Evolutionary conservation across 169 alveolate species (phyloP).

Genomic region (Cryptosporidium xiaoi): DNA sequence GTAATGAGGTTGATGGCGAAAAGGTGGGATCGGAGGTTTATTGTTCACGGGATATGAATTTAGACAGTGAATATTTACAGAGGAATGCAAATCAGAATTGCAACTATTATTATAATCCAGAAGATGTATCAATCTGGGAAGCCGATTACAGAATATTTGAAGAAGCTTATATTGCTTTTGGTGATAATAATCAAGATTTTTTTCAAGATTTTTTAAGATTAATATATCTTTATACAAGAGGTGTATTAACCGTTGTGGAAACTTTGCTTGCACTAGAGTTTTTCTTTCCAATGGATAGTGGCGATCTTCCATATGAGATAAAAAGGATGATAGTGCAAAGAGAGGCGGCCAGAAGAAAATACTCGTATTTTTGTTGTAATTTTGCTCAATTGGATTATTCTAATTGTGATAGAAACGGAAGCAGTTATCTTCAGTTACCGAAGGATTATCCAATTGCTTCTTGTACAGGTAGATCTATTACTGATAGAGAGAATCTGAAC

Average conservation of each 20-base stretch:
- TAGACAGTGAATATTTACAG: constrained; percentile 35
- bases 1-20: background rate
- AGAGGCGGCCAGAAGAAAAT: constrained; percentile 70
- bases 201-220: constrained; percentile 55
- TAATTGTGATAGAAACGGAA: constrained; percentile 58
- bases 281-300: constrained; percentile 75
- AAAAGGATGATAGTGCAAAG: constrained; percentile 71
- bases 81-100: constrained; percentile 6
- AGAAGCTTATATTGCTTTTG: constrained; percentile 66
- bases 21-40: constrained; percentile 3
- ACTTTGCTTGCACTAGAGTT: constrained; percentile 62
- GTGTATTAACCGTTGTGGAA: constrained; percentile 71
- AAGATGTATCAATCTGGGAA: constrained; percentile 69
- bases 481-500: constrained; percentile 77
- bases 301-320: constrained; percentile 70
- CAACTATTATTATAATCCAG: constrained; percentile 57
- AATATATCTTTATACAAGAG: constrained; percentile 60
- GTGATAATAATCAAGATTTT: constrained; percentile 51
- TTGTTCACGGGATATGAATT: background rate
- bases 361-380: constrained; percentile 67
- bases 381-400: constrained; percentile 67
- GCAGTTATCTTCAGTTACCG: constrained; percentile 68
- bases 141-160: constrained; percentile 71
- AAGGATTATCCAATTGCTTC: constrained; percentile 68
- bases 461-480: constrained; percentile 58